Evolutionary conservation across 257 asterid genomes (phyloP).

Genomic region (Capsicum pubescens): DNA sequence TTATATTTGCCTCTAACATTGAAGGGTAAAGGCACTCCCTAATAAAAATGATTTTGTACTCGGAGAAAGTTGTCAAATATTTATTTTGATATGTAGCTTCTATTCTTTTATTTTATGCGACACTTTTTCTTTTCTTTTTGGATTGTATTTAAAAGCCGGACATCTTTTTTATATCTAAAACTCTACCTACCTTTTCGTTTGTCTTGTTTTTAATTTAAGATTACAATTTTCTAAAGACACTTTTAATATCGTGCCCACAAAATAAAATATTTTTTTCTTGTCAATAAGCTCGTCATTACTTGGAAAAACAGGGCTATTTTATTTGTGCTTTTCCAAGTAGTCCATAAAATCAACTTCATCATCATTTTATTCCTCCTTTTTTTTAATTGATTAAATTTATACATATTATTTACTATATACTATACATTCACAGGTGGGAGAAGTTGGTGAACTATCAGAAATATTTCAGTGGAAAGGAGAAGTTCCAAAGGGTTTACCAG

Average conservation of each 20-base stretch:
- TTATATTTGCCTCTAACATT: no score
- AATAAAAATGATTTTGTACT: no score
- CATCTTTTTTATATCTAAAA: not conserved
- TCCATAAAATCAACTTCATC: not conserved
- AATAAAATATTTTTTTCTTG: no score
- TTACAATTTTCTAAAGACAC: not conserved
- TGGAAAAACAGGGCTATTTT: not conserved
- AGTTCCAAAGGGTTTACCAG: slow-evolving; percentile 49
- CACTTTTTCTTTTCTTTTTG: not conserved
- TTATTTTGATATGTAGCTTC: no score
- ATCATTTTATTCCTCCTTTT: not conserved
- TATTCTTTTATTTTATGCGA: not conserved
- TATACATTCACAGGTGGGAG: slow-evolving; percentile 41
- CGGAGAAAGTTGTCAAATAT: no score
- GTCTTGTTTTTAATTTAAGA: not conserved
- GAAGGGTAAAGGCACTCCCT: no score
- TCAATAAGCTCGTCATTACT: not conserved
- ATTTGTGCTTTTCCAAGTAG: not conserved
- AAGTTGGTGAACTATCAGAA: slow-evolving; percentile 51
- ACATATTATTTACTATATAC: not conserved
- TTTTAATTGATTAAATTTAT: not conserved
- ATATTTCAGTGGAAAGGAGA: slow-evolving; percentile 56
- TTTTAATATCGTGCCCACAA: not conserved
- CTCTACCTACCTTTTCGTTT: not conserved
- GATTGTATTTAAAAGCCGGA: not conserved